Percentiles rank a stretch among this genome's conserved stretches.
Evolutionary conservation across 371 early-diverging fungal species (phyloP).

Genomic region (Catenaria anguillulae): DNA sequence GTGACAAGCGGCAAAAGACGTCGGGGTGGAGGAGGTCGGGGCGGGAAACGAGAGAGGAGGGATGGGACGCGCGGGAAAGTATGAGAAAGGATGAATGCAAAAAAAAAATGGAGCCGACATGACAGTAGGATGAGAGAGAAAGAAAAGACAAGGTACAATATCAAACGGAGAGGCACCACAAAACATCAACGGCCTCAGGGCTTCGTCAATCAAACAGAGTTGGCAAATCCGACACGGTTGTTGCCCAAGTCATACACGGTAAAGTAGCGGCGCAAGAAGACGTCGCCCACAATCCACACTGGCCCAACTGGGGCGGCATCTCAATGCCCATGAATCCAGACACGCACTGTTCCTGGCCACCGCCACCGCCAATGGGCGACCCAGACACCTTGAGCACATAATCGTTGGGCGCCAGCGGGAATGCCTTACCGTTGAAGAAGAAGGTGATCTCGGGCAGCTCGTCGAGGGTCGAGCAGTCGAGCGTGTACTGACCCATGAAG

Average conservation of each 20-base stretch:
- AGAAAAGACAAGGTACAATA: too few relatives aligned
- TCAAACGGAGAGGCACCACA: too few relatives aligned
- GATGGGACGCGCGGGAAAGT: too few relatives aligned
- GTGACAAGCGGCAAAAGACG: too few relatives aligned
- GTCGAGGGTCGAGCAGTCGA: constrained; percentile 55
- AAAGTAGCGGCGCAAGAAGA: constrained; percentile 80
- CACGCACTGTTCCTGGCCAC: constrained; percentile 55
- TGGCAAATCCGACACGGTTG: constrained; percentile 68
- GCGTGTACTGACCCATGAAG: constrained; percentile 67
- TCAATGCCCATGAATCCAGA: constrained; percentile 86
- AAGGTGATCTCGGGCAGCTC: constrained; percentile 59
- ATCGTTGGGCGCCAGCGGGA: constrained; percentile 44
- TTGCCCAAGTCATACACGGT: constrained; percentile 78
- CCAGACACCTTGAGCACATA: constrained; percentile 57
- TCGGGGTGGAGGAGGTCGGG: too few relatives aligned
- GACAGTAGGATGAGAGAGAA: too few relatives aligned
- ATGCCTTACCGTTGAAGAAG: constrained; percentile 52
- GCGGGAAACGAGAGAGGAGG: too few relatives aligned
- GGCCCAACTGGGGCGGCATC: constrained; percentile 32
- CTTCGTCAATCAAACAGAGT: too few relatives aligned
- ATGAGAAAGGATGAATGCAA: too few relatives aligned
- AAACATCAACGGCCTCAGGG: too few relatives aligned
- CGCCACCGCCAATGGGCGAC: constrained; percentile 19
- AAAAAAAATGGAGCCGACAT: too few relatives aligned
- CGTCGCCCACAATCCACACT: constrained; percentile 79